Evolutionary conservation across 352 stramenopile genomes (phyloP), one percentile per base, ranked within the genome.

Genomic region (Phytophthora rubi): DNA sequence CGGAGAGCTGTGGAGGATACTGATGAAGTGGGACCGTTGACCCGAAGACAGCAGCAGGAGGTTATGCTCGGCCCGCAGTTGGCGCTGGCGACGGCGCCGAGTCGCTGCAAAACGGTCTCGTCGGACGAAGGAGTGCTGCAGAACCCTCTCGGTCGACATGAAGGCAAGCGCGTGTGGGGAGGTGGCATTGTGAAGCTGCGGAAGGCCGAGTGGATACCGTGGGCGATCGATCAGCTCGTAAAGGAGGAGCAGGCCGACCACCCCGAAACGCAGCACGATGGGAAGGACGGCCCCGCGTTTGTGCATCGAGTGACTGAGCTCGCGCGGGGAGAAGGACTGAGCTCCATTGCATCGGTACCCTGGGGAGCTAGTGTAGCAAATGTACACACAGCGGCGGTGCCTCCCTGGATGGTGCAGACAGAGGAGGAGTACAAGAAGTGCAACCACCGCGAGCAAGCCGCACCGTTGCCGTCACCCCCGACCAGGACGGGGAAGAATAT

Each of bases 391-490:
- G 72, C 68, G 1, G 87, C 84, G 0, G 68, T 93, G 7, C 87
- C 87, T 16, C 87, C 87, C 6, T 94, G 87, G 87, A 83, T 94
- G 82, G 85, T 92, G 39, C 59, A 79, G 30, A 82, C 65, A 0
- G 85, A 91, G 65, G 83, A 91, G 39, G 87, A 92, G 39, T 93
- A 94, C 76, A 86, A 82, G 58, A 68, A 75, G 4, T 82, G 75
- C 55, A 92, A 93, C 47, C 56, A 59, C 23, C 68, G 64, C 57
- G 64, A 78, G n/a, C 61, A 76, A 23, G 15, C 33, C 26, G 9
- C 57, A 35, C 9, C 21, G 3, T 7, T 21, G 8, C 12, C n/a
- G 4, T n/a, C 8, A 28, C 13, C 49, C 44, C 12, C 18, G 55
- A 37, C 10, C 21, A 45, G 26, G n/a, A 7, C 39, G 15, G 39